These are phyloP conservation scores for Biscogniauxia sp. DNA, from an alignment of 2,329 filamentous ascomycete species.

Conservation along the genomic window DNA sequence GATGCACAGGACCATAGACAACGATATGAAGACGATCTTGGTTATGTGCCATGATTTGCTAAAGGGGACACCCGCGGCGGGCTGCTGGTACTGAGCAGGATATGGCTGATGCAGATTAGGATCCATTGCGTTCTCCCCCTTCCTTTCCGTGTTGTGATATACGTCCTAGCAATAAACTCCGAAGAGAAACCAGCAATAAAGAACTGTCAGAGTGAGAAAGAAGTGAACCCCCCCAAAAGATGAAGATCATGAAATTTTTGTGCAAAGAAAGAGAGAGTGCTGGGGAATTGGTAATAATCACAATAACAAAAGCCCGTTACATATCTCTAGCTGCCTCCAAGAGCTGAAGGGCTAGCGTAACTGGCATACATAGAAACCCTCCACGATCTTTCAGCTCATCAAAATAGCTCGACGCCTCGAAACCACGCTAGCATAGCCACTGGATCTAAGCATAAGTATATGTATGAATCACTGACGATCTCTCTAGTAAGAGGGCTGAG, in stretches of 20 bases:
- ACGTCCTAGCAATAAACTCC: not conserved
- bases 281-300: no score
- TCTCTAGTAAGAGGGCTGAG: not conserved
- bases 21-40: constrained; percentile 16
- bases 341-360: not conserved
- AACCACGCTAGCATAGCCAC: not conserved
- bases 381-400: not conserved
- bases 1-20: constrained; percentile 19
- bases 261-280: not conserved
- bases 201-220: not conserved
- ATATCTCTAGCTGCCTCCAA: not conserved
- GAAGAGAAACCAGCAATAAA: not conserved
- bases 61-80: not conserved
- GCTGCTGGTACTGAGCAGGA: constrained; percentile 6
- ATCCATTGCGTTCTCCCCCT: constrained; percentile 13
- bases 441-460: not conserved
- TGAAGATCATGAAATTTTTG: not conserved
- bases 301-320: not conserved
- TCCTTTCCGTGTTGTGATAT: not conserved
- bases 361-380: not conserved
- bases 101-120: constrained; percentile 10
- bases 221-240: no score
- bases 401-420: not conserved
- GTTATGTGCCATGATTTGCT: constrained; percentile 14
- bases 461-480: not conserved